Evolutionary conservation across 345 rosid genomes (phyloP).

Genomic region (Durio zibethinus): DNA sequence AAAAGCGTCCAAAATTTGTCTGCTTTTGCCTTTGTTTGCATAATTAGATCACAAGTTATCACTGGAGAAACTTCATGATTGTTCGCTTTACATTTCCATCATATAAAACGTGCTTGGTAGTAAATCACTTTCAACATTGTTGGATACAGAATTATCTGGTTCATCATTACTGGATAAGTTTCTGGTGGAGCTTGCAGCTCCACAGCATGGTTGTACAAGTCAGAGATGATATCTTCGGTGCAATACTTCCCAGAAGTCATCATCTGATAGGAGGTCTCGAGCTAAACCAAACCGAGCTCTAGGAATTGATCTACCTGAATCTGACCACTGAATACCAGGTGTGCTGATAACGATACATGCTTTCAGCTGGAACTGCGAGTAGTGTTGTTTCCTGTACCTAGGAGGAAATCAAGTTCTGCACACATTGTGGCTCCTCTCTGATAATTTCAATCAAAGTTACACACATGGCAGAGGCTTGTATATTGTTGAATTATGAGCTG

Average conservation of each 20-base stretch:
- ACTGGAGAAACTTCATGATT: neutral
- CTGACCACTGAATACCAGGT: slow-evolving; percentile 70
- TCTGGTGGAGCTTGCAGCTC: slow-evolving; percentile 80
- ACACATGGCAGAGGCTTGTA: slow-evolving; percentile 78
- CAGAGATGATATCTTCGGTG: slow-evolving; percentile 80
- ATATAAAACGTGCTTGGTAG: neutral
- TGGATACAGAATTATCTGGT: slow-evolving; percentile 24
- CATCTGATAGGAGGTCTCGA: slow-evolving; percentile 85
- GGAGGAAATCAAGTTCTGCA: slow-evolving; percentile 7
- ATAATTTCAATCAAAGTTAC: slow-evolving; percentile 76
- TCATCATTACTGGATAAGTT: slow-evolving; percentile 41
- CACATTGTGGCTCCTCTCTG: slow-evolving; percentile 83
- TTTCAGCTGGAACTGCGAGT: slow-evolving; percentile 83
- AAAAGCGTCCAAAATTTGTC: slow-evolving; percentile 30
- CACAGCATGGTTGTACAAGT: slow-evolving; percentile 72
- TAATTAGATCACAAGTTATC: neutral
- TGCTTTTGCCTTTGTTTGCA: slow-evolving; percentile 26
- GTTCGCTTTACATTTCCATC: neutral
- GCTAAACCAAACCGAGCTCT: slow-evolving; percentile 80
- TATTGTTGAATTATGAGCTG: slow-evolving; percentile 76
- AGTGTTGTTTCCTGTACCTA: slow-evolving; percentile 56
- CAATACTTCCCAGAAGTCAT: slow-evolving; percentile 88
- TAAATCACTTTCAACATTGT: slow-evolving; percentile 31
- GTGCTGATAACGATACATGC: slow-evolving; percentile 94
- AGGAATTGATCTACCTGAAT: slow-evolving; percentile 59